Evolutionary conservation across 768 basidiomycete genomes (phyloP).

Genomic region (Xanthoconium stramineum): DNA sequence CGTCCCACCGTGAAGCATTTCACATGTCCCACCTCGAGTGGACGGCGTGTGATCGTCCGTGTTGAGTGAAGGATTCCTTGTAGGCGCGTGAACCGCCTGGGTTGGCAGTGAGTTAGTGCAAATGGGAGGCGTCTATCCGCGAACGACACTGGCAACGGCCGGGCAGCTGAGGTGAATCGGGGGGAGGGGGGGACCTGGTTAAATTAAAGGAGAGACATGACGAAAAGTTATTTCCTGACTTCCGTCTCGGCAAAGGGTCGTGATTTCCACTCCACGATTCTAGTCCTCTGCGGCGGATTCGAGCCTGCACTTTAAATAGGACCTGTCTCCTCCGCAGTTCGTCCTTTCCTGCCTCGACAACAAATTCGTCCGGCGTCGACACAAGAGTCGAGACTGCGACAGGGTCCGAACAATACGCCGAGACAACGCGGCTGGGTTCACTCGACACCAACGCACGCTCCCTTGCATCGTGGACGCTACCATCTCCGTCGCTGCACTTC

Average conservation of each 20-base stretch:
- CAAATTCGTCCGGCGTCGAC: background rate
- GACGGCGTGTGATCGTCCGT: slow-evolving; percentile 7
- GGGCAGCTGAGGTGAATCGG: background rate
- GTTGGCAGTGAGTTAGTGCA: background rate
- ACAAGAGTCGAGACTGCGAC: slow-evolving; percentile 1
- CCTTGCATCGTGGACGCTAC: slow-evolving; percentile 12
- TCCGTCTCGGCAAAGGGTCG: slow-evolving; percentile 7
- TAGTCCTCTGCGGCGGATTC: slow-evolving; percentile 12
- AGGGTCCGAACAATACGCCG: slow-evolving; percentile 10
- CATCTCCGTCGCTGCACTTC: slow-evolving; percentile 21
- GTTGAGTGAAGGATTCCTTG: background rate
- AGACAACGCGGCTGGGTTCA: slow-evolving; percentile 5
- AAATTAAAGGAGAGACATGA: background rate
- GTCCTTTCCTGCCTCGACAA: background rate
- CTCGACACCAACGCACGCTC: background rate
- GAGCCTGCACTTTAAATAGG: slow-evolving; percentile 7
- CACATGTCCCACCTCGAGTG: background rate
- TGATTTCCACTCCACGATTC: background rate
- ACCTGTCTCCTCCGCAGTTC: background rate
- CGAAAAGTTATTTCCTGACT: background rate
- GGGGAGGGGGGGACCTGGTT: background rate
- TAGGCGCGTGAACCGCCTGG: slow-evolving; percentile 3
- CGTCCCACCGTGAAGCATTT: background rate
- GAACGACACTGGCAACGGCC: background rate
- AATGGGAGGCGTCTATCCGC: slow-evolving; percentile 8